phyloP scores from a whole-genome alignment of 2,329 filamentous ascomycete species.

The Trichoderma arundinaceum region DNA sequence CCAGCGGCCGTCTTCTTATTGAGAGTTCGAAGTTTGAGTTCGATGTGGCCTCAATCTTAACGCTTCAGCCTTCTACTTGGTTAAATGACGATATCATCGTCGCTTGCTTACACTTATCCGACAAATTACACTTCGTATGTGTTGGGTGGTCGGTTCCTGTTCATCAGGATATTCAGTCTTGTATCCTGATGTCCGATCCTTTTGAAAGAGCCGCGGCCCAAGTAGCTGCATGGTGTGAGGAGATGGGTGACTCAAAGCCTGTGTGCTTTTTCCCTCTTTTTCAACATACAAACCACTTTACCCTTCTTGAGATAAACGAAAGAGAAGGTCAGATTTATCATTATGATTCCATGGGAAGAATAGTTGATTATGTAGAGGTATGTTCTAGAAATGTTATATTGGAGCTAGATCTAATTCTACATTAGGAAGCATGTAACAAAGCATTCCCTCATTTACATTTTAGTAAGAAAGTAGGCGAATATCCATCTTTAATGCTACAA shows the following conservation, averaged over 20 bases:
- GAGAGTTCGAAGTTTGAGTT: conserved; percentile 4
- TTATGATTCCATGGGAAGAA: conserved; percentile 20
- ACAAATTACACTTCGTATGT: conserved; percentile 29
- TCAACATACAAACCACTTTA: conserved; percentile 26
- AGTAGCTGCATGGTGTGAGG: neutral
- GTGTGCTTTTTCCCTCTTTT: conserved; percentile 27
- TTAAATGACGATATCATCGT: conserved; percentile 16
- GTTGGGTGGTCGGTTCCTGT: conserved; percentile 32
- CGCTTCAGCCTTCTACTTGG: conserved; percentile 7
- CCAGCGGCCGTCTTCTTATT: neutral
- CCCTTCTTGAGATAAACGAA: conserved; percentile 26
- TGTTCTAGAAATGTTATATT: neutral
- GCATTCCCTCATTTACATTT: neutral
- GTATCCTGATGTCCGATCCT: conserved; percentile 9
- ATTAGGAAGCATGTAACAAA: neutral
- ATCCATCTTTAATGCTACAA: neutral
- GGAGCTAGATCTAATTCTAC: neutral
- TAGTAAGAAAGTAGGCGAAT: neutral
- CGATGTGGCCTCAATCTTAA: conserved; percentile 1
- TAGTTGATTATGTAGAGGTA: neutral
- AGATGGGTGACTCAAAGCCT: neutral
- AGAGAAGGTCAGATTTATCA: conserved; percentile 17
- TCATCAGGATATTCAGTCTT: conserved; percentile 19
- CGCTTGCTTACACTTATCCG: conserved; percentile 32
- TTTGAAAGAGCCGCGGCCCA: too few relatives aligned